phyloP scores from a whole-genome alignment of 1,139 yeast genomes.

The Scheffersomyces insectosa region DNA sequence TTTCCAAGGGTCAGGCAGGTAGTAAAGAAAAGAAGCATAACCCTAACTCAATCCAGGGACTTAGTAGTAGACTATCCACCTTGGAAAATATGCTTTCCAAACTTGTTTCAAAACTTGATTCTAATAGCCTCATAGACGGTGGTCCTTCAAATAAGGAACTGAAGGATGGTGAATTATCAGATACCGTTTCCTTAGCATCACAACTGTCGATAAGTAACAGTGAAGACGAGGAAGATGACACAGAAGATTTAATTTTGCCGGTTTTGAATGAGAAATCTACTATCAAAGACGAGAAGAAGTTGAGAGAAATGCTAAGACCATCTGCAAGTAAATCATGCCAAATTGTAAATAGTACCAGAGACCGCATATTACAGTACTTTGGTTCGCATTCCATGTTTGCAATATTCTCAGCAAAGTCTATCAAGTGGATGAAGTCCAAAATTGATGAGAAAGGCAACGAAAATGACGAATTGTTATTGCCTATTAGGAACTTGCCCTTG shows the following conservation, averaged over 20 bases:
- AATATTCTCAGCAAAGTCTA: conserved; percentile 8
- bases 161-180: not conserved
- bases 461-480: conserved; percentile 2
- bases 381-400: conserved; percentile 11
- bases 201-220: not conserved
- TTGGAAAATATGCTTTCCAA: conserved; percentile 12
- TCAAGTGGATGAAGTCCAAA: conserved; percentile 7
- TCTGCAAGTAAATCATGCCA: not conserved
- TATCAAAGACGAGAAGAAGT: not conserved
- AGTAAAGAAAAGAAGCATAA: conserved; percentile 1
- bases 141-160: not conserved
- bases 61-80: conserved; percentile 12
- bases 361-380: conserved; percentile 3
- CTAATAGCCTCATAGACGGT: not conserved
- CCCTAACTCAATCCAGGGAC: conserved; percentile 2
- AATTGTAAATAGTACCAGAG: not conserved
- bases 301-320: not conserved
- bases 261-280: not conserved
- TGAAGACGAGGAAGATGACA: not conserved
- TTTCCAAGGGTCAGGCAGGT: conserved; percentile 4
- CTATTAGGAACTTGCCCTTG: conserved; percentile 8
- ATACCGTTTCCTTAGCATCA: not conserved
- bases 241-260: not conserved
- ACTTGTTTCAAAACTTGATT: conserved; percentile 7
- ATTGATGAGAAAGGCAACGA: conserved; percentile 2